Evolutionary conservation across 495 filamentous ascomycete genomes (phyloP), one percentile per base, ranked within the genome.

Genomic region (Coniosporium apollinis): DNA sequence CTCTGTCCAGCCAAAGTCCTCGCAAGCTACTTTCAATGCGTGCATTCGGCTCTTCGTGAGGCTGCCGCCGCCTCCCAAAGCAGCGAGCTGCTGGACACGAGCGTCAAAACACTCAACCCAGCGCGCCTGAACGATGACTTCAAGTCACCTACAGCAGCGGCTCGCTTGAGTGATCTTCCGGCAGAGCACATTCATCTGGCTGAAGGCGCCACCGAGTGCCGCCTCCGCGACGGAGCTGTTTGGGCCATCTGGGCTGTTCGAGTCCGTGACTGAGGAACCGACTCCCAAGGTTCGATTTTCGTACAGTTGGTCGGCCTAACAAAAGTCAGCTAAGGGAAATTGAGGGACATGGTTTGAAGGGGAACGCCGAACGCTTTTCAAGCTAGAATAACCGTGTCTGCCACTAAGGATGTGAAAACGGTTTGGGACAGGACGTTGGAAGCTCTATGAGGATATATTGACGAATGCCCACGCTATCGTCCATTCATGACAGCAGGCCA

Each of bases 1-100:
- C 29, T 55, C 51, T 6, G 49, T 39, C 54, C 54, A 41, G 24
- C 25, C 36, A 33, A 49, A 46, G 34, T 47, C 40, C 4, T 37
- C 19, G 24, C 47, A 49, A 6, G 47, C 47, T 32, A 46, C 43
- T 11, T 30, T 29, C 5, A 49, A 46, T 6, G 47, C 39, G 9
- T 14, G 18, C 32, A 38, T 46, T 29, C 30, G 41, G 7, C 44
- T 38, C 20, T 41, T 39, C 1, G 47, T 24, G 1, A 42, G 7
- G 14, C 18, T 33, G n/a, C n/a, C n/a, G n/a, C n/a, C n/a, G n/a
- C n/a, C n/a, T n/a, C n/a, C n/a, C n/a, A n/a, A n/a, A 5, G 11
- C 3, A 10, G 22, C 26, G 1, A 47, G 41, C 28, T 47, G 33
- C 13, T 37, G 34, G 2, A 50, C 44, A 8, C 44, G 40, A 13